phyloP scores from a whole-genome alignment of 2,329 filamentous ascomycete genomes.

The Zymoseptoria pseudotritici region DNA sequence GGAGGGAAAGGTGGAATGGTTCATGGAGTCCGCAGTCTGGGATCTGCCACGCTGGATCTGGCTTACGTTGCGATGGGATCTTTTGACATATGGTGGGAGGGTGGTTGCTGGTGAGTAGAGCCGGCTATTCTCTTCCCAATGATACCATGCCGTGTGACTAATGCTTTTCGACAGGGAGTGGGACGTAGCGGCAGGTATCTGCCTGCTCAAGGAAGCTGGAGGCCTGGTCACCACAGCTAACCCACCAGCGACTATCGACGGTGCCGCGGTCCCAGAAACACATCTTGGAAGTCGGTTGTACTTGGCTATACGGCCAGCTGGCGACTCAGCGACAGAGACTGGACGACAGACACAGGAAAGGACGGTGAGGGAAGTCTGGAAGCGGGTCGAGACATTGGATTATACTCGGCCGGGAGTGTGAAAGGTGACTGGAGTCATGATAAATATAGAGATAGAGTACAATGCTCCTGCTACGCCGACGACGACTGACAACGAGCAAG shows the following conservation, averaged over 20 bases:
- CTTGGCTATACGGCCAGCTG: constrained; percentile 64
- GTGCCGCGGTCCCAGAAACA: constrained; percentile 51
- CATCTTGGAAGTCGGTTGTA: constrained; percentile 62
- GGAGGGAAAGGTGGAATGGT: constrained; percentile 69
- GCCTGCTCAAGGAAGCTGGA: constrained; percentile 65
- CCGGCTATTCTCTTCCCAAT: background rate
- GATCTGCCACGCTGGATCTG: constrained; percentile 65
- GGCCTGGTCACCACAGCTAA: constrained; percentile 68
- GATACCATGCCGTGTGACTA: background rate
- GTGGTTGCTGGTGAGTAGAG: constrained; percentile 40
- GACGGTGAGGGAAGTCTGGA: constrained; percentile 66
- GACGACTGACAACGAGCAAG: background rate
- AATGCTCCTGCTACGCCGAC: background rate
- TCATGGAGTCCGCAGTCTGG: constrained; percentile 65
- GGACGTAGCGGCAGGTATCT: constrained; percentile 71
- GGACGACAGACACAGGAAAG: constrained; percentile 62
- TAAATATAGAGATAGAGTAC: background rate
- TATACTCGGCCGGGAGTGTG: constrained; percentile 56
- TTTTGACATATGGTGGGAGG: constrained; percentile 79
- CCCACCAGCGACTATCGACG: constrained; percentile 53
- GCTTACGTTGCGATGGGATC: constrained; percentile 66
- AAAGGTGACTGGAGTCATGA: background rate
- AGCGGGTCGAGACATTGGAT: constrained; percentile 57
- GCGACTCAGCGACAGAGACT: constrained; percentile 53
- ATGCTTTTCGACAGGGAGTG: constrained; percentile 47